These are phyloP conservation scores for Penstemon barbatus DNA, from an alignment of 257 asterid species.

Conservation along the genomic window DNA sequence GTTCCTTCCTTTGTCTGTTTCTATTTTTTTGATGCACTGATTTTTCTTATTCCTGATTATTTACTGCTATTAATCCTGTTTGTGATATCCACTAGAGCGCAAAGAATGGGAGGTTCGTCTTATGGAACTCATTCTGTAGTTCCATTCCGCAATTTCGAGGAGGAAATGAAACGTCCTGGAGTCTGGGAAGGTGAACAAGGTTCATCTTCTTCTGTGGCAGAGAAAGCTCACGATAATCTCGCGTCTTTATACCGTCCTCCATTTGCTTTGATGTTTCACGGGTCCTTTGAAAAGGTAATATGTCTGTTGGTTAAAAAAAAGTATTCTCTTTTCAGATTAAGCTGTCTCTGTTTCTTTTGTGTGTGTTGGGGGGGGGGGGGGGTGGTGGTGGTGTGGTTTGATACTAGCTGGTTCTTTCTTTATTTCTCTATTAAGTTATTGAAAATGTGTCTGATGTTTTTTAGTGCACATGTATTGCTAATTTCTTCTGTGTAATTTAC, in stretches of 20 bases:
- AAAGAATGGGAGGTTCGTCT: constrained; percentile 58
- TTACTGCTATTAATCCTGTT: constrained; percentile 10
- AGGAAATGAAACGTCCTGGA: constrained; percentile 80
- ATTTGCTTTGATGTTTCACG: constrained; percentile 82
- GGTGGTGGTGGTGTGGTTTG: background rate
- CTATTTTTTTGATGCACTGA: background rate
- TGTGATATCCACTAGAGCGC: constrained; percentile 39
- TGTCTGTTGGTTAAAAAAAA: constrained; percentile 17
- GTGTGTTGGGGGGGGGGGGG: background rate
- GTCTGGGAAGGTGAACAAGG: constrained; percentile 81
- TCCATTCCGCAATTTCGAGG: constrained; percentile 96
- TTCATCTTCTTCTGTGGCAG: constrained; percentile 63
- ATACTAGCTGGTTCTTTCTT: background rate
- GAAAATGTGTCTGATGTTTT: background rate
- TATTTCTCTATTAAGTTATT: background rate
- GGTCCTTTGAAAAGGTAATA: constrained; percentile 85
- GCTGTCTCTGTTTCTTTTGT: background rate
- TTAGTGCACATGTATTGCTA: background rate
- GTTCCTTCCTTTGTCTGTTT: background rate
- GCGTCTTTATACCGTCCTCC: constrained; percentile 98
- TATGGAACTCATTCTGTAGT: constrained; percentile 69
- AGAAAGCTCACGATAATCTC: constrained; percentile 75
- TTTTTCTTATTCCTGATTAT: background rate
- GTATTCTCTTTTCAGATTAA: constrained; percentile 5
- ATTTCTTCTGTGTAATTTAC: background rate